A percentile compares a stretch with the other conserved stretches of the same genome.
Evolutionary conservation across 2,329 filamentous ascomycete species (phyloP).

Genomic region (Ophiostoma angusticollis): DNA sequence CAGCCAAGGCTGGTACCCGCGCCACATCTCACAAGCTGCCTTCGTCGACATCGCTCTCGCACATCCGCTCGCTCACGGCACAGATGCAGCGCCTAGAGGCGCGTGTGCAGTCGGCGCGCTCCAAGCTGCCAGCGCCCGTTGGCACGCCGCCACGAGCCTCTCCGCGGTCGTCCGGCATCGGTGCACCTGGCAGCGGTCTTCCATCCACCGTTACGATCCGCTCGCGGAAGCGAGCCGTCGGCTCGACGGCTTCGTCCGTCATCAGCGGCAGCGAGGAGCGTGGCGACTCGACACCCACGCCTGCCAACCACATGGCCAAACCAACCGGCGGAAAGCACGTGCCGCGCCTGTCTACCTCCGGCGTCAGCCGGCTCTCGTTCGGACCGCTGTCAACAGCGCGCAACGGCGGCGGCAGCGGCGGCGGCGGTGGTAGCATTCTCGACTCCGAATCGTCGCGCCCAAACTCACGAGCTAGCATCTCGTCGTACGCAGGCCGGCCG

Average conservation of each 20-base stretch:
- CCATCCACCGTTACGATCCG: slow-evolving; percentile 52
- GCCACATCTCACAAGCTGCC: slow-evolving; percentile 37
- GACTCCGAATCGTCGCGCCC: slow-evolving; percentile 46
- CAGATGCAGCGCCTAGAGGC: slow-evolving; percentile 97
- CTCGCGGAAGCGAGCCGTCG: slow-evolving; percentile 54
- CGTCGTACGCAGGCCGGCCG: slow-evolving; percentile 39
- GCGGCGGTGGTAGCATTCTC: slow-evolving; percentile 27
- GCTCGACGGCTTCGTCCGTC: slow-evolving; percentile 37
- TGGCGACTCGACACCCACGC: slow-evolving; percentile 39
- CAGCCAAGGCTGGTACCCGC: slow-evolving; percentile 32
- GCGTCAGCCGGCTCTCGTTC: slow-evolving; percentile 51
- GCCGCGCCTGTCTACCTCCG: slow-evolving; percentile 46
- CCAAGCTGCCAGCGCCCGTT: slow-evolving; percentile 74
- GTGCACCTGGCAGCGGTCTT: slow-evolving; percentile 25
- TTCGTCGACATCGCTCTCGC: slow-evolving; percentile 62
- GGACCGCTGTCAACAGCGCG: slow-evolving; percentile 45
- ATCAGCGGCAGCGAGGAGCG: slow-evolving; percentile 21
- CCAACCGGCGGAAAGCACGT: slow-evolving; percentile 30
- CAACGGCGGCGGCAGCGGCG: slow-evolving; percentile 37
- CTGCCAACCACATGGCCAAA: slow-evolving; percentile 23
- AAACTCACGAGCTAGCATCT: slow-evolving; percentile 57
- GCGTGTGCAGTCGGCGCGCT: slow-evolving; percentile 79
- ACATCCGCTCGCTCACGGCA: slow-evolving; percentile 85
- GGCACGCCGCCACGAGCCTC: slow-evolving; percentile 68
- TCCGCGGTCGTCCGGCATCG: slow-evolving; percentile 43